Conservation (phyloP, 495 filamentous ascomycete genomes). For the Aspergillus incahuasiensis region DNA sequence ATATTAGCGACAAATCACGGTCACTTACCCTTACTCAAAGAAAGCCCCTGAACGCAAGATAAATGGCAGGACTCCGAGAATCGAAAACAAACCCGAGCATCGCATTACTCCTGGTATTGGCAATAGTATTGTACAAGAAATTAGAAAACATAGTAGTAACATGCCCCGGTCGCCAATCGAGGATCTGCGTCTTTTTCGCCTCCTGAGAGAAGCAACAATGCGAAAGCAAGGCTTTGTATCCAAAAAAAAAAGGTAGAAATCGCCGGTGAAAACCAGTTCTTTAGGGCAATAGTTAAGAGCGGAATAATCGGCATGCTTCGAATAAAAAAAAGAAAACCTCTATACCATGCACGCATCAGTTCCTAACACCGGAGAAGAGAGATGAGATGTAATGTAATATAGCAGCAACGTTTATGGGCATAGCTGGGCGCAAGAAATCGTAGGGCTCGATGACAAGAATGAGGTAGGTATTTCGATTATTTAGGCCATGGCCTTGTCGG, state of each 20-base stretch:
- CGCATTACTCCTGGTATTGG: slow-evolving; percentile 38
- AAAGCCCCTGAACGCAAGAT: background rate
- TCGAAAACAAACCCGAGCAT: slow-evolving; percentile 7
- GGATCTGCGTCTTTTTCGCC: slow-evolving; percentile 14
- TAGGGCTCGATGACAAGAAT: slow-evolving; percentile 13
- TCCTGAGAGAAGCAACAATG: slow-evolving; percentile 11
- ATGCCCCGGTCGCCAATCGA: slow-evolving; percentile 16
- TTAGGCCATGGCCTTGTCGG: slow-evolving; percentile 43
- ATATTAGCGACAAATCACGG: background rate
- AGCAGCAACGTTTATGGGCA: slow-evolving; percentile 25
- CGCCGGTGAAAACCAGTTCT: slow-evolving; percentile 31
- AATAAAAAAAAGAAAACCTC: slow-evolving; percentile 26
- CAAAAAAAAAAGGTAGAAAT: slow-evolving; percentile 26
- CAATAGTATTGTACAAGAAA: slow-evolving; percentile 41
- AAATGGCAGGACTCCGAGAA: background rate
- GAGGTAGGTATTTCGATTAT: slow-evolving; percentile 10
- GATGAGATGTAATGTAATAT: slow-evolving; percentile 30
- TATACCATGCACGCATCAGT: slow-evolving; percentile 42
- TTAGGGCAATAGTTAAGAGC: slow-evolving; percentile 26
- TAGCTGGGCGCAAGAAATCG: slow-evolving; percentile 20
- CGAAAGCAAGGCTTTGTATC: slow-evolving; percentile 22
- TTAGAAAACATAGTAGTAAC: slow-evolving; percentile 9
- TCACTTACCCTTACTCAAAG: background rate
- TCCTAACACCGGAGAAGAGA: slow-evolving; percentile 48
- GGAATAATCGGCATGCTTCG: slow-evolving; percentile 19